Evolutionary conservation across 2,329 filamentous ascomycete genomes (phyloP).

Genomic region (Rhynchosporium secalis): DNA sequence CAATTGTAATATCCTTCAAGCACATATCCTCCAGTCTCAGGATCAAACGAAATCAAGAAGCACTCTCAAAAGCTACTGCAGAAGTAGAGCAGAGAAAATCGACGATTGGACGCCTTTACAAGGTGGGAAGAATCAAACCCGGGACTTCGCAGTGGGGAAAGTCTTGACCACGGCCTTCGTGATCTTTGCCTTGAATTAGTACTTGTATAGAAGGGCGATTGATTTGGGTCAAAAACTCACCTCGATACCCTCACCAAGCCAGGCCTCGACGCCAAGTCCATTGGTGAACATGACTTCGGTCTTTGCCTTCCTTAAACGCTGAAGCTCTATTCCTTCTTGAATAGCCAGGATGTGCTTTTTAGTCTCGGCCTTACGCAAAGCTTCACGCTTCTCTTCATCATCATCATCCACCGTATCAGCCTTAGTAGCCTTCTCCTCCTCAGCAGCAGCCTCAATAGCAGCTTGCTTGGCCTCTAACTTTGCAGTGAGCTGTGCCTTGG

Average conservation of each 20-base stretch:
- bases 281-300: conserved; percentile 15
- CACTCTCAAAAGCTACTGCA: background rate
- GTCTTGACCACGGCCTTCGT: background rate
- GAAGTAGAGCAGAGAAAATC: background rate
- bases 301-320: conserved; percentile 9
- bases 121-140: background rate
- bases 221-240: background rate
- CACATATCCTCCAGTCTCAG: too few relatives aligned
- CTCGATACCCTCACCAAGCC: conserved; percentile 13
- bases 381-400: background rate
- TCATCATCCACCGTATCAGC: background rate
- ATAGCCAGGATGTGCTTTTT: conserved; percentile 2
- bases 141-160: background rate
- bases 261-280: conserved; percentile 8
- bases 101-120: background rate
- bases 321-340: conserved; percentile 3
- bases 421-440: background rate
- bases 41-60: too few relatives aligned
- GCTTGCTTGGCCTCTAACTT: conserved; percentile 1
- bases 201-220: too few relatives aligned
- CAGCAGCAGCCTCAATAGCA: conserved; percentile 3
- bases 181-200: background rate
- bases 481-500: conserved; percentile 2
- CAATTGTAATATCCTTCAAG: background rate
- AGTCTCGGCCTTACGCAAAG: conserved; percentile 1